Evolutionary conservation across 306 rosid genomes (phyloP), one percentile per base, ranked within the genome.

Genomic region (Adenanthera pavonina): DNA sequence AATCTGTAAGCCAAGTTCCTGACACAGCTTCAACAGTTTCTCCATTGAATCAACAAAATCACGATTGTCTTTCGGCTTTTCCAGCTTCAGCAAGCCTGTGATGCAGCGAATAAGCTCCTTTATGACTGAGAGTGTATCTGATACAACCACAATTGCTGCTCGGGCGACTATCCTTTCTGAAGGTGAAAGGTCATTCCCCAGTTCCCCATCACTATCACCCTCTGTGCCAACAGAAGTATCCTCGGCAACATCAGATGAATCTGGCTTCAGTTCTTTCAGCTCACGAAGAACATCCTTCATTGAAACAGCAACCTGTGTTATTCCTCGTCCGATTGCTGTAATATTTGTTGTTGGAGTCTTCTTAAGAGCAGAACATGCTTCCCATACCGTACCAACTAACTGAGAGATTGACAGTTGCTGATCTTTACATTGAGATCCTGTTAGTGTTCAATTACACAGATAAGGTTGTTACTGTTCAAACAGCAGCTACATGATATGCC

Each of bases 211-310:
- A 72, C 85, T 86, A 15, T 83, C 86, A 25, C 52, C 44, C 44
- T 76, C 89, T 30, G 83, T 78, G 75, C 53, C 69, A 14, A 72
- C 75, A 38, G 77, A 79, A 78, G 81, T 30, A 70, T 86, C 87
- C 19, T 62, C 75, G 0, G 54, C 76, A 17, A 52, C 51, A 40
- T 89, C 87, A 9, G 87, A 79, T 43, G 93, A 82, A 35, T 5
- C 87, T 6, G 93, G 92, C 86, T 90, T 96, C 74, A 96, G 88
- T 87, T 96, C 99, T 79, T 89, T 96, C 97, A 96, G 86, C 85
- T 96, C 99, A 1, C 97, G 97, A 66, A 96, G 92, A 84, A 96
- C 98, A 7, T 93, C 99, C 82, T 93, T 96, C 72, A 93, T 84
- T 13, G 97, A 86, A 77, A 93, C 94, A 1, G 97, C 99, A 78